Evolutionary conservation across 805 yeast species (phyloP), one percentile per base, ranked within the genome.

Genomic region (Dipodascus albidus): DNA sequence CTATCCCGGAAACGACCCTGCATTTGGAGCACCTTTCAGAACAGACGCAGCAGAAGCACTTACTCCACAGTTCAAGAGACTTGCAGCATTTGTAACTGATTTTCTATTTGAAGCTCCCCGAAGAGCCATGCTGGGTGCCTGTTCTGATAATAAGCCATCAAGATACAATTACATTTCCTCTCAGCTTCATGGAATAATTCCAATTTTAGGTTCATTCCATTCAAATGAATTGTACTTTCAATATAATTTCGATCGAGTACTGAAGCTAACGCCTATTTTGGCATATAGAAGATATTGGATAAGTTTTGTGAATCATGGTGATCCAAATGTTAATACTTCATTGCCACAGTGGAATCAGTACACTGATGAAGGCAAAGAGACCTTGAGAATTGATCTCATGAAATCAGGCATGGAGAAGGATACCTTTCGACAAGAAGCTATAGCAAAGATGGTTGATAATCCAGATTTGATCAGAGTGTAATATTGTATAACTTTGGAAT

Each of bases 301-400:
- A 2, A 21, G 56, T 2, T 57, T 57, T 50, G 58, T 54, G 11
- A 49, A 54, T 31, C 15, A 51, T 38, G n/a, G 35, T 44, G 47
- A 57, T 50, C 60, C 60, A 8, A 54, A 57, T 31, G 50, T 15
- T 11, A 51, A 51, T 15, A 20, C 52, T 23, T 21, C 35, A 8
- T 11, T 23, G 2, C 49, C 49, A 20, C 19, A 44, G 20, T 56
- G 58, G 58, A 54, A 56, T 14, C 53, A 48, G 23, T 56, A 56
- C 42, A 48, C 44, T 14, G 27, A 3, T 20, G 20, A 38, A n/a
- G 51, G 35, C 6, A 47, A 4, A 47, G 31, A 47, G 24, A 55
- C 66, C 24, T 67, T 66, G 8, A 64, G 60, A 54, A 67, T 68
- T 15, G 56, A 60, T 23, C 64, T 70, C 23, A 68, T 69, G 4